Percentiles rank a stretch among this genome's conserved stretches.
Conservation (phyloP, 2,329 filamentous ascomycete species). For the Aspergillus latus region DNA sequence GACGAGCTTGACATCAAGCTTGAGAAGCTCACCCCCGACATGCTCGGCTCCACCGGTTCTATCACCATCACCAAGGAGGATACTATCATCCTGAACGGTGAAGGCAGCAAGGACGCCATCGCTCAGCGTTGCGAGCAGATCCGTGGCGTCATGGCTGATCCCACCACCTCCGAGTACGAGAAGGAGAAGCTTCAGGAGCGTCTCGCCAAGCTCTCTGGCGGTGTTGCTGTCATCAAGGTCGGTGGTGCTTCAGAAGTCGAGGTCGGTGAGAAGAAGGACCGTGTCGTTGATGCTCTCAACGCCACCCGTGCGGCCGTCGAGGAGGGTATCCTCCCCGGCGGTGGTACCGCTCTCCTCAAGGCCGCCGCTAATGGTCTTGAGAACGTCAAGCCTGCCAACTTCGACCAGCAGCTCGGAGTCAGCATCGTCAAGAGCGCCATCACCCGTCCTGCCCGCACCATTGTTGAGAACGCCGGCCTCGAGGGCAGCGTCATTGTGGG, state of each 20-base stretch:
- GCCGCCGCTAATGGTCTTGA: constrained; percentile 84
- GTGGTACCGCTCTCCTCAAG: constrained; percentile 97
- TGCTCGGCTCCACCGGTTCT: constrained; percentile 94
- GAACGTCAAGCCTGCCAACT: constrained; percentile 85
- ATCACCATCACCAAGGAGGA: constrained; percentile 99
- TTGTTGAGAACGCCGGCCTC: constrained; percentile 95
- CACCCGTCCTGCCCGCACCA: constrained; percentile 88
- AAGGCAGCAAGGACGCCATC: constrained; percentile 91
- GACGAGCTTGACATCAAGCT: constrained; percentile 99
- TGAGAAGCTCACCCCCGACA: constrained; percentile 92
- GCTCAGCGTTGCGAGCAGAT: constrained; percentile 98
- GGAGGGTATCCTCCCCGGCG: constrained; percentile 97
- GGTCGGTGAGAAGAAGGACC: constrained; percentile 99
- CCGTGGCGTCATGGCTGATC: constrained; percentile 91
- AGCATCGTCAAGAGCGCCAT: constrained; percentile 98
- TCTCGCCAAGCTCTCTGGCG: constrained; percentile 97
- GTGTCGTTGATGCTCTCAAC: constrained; percentile 97
- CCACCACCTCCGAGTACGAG: constrained; percentile 96
- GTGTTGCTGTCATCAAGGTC: constrained; percentile 99
- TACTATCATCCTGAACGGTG: constrained; percentile 96
- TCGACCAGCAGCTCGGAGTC: constrained; percentile 98
- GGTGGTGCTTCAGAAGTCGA: constrained; percentile 97
- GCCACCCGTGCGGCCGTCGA: constrained; percentile 97
- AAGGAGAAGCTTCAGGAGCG: constrained; percentile 99
- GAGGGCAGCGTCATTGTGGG: constrained; percentile 96